phyloP scores from a whole-genome alignment of 495 filamentous ascomycete species.

The Tuber calosporum region DNA sequence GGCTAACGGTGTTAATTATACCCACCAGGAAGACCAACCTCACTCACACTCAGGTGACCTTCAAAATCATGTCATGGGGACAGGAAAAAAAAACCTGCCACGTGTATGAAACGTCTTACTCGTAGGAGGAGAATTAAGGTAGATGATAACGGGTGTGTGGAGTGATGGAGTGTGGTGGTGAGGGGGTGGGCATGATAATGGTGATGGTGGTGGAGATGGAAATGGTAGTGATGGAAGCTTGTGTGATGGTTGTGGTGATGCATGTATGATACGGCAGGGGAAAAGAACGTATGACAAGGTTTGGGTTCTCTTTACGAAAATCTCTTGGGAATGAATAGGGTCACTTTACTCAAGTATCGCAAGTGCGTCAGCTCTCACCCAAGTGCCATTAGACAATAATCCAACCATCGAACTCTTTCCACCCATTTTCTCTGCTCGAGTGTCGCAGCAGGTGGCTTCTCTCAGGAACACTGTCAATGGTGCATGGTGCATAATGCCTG shows the following conservation, averaged over 20 bases:
- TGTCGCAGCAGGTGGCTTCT: neutral
- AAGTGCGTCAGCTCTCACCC: neutral
- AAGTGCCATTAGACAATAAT: neutral
- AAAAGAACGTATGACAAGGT: neutral
- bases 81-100: neutral
- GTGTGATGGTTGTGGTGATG: neutral
- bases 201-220: neutral
- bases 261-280: neutral
- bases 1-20: slow-evolving; percentile 2
- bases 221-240: neutral
- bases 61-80: neutral
- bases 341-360: neutral
- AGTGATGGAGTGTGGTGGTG: neutral
- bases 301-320: neutral
- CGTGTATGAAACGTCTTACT: neutral
- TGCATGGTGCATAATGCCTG: neutral
- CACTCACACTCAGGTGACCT: neutral
- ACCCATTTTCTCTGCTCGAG: neutral
- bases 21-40: neutral
- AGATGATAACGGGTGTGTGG: neutral
- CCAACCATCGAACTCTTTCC: neutral
- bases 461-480: slow-evolving; percentile 6
- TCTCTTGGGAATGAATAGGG: neutral
- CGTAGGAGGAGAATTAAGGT: neutral
- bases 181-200: neutral